Evolutionary conservation across 768 basidiomycete genomes (phyloP), one percentile per base, ranked within the genome.

Genomic region (Collybiopsis confluens): DNA sequence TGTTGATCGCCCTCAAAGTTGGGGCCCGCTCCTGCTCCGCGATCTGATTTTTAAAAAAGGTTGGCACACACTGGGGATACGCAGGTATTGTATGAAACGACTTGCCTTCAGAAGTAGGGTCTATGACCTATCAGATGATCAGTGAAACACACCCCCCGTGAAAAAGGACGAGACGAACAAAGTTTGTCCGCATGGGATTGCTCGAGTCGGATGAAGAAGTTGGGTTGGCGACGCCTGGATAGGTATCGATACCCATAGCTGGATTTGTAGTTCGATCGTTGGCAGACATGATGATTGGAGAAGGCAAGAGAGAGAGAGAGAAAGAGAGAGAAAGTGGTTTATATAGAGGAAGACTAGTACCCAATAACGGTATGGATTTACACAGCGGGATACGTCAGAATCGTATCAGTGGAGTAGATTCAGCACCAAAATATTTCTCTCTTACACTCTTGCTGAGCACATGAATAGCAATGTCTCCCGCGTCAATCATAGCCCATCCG

Each of bases 401-500:
- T 21, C 45, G 18, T 46, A 46, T 46, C 45, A 46, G 26, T 46
- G 45, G 45, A 46, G 45, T n/a, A n/a, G n/a, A n/a, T n/a, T 40
- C 24, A 16, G n/a, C n/a, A 16, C 20, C 49, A 62, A 92, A 91
- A 71, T 85, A 92, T 65, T 80, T 83, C 58, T 85, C 79, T 56
- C 81, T 73, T 23, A 86, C 85, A 24, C 78, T 75, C 54, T 68
- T 78, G 68, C 85, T 87, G 55, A 92, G 59, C 44, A 93, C 73
- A 63, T 93, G 90, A 20, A 92, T 82, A 1, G 83, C 90, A 73
- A 90, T 88, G 43, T 82, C 76, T 27, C 90, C 90, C 6, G 81
- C 87, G 64, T 93, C 90, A 44, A 93, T 71, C 83, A 92, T 82
- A 2, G 85, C 86, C 91, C 90, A 93, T 23, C 87, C 88, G 50